A percentile compares a stretch with the other conserved stretches of the same genome.
Evolutionary conservation across 441 rosid species (phyloP).

Genomic region (Gossypium gossypioides): DNA sequence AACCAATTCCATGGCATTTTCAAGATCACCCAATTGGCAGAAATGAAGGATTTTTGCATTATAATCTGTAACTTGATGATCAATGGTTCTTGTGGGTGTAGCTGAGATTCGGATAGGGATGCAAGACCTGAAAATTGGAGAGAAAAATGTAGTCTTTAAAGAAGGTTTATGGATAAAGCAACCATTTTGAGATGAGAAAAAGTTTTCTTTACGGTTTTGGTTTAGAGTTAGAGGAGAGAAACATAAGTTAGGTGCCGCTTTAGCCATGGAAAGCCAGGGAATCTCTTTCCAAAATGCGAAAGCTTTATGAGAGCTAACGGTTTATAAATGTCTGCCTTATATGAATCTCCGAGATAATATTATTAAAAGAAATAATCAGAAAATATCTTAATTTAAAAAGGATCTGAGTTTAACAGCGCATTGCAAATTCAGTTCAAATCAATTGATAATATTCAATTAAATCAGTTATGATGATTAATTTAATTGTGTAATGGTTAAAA

Average conservation of each 20-base stretch:
- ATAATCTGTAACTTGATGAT: slow-evolving; percentile 17
- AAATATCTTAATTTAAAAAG: no score
- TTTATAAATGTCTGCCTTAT: neutral
- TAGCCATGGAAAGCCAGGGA: slow-evolving; percentile 28
- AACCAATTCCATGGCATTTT: slow-evolving; percentile 37
- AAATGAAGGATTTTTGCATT: slow-evolving; percentile 29
- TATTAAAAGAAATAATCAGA: no score
- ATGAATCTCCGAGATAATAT: no score
- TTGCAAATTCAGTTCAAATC: no score
- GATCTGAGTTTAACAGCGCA: no score
- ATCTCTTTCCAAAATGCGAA: neutral
- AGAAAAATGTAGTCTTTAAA: slow-evolving; percentile 18
- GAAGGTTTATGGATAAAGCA: slow-evolving; percentile 17
- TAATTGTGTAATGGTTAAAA: no score
- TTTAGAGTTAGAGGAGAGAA: slow-evolving; percentile 10
- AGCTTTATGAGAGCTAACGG: neutral
- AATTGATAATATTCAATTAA: no score
- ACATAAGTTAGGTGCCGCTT: slow-evolving; percentile 17
- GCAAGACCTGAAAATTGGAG: slow-evolving; percentile 16
- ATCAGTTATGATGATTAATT: no score
- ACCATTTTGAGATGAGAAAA: slow-evolving; percentile 16
- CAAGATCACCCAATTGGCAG: slow-evolving; percentile 37
- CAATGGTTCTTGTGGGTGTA: slow-evolving; percentile 16
- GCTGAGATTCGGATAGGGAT: slow-evolving; percentile 10
- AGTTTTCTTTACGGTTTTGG: slow-evolving; percentile 14